Base-by-base conservation (phyloP, 164 flowering plant genomes). In the Dillenia turbinata region DNA sequence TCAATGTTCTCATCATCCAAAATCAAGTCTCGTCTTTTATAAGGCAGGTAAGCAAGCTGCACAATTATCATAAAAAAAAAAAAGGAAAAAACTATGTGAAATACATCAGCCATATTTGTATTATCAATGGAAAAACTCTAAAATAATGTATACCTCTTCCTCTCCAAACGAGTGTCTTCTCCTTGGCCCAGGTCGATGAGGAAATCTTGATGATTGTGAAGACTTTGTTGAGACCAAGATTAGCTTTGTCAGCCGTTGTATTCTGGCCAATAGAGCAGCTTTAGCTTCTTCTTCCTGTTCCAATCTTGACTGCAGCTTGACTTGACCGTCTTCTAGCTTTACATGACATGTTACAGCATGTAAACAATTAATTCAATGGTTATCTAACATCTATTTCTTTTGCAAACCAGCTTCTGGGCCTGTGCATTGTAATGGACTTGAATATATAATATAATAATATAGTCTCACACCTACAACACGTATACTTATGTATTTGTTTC, bases 141-240 rank as follows among this genome's bases (percentile, higher is more conserved):
- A 40, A 56, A 48, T 10, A 19, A 49, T 59, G 40, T 55, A 50
- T 45, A 93, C 98, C 97, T 94, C 97, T 78, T 94, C 99, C 78
- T 94, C 99, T 65, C 99, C 99, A 81, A 94, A 94, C 22, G 99
- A 94, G 75, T 94, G 99, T 61, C 97, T 81, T 81, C 99, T 86
- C 66, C 97, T 80, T 10, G 70, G 81, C 71, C 88, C 87, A 56
- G 86, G 72, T 12, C 84, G 88, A 7, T 87, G 87, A 60, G 96
- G 80, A 72, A 87, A 65, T 71, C 85, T 78, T 60, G 96, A 71
- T 12, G 98, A 68, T 40, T 76, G 95, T 54, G 99, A 71, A 60
- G 84, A 52, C 69, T 94, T 91, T 52, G 95, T 74, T 22, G 97
- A 91, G 52, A 91, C 99, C 74, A 94, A 75, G 64, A 94, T 94